Conservation (phyloP, 1,139 yeast species). For the Yamadazyma triangularis region DNA sequence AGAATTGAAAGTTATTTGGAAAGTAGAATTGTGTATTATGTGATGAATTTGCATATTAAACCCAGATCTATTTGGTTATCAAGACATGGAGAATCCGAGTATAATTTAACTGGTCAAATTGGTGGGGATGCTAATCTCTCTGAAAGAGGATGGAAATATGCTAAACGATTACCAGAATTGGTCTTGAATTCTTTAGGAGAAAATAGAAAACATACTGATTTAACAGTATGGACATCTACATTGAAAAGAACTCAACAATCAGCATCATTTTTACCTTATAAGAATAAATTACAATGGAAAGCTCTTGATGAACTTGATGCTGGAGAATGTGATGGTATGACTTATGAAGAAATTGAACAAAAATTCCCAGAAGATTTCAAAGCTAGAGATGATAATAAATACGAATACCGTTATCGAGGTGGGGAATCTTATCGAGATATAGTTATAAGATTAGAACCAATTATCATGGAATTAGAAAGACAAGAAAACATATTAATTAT, state of each 20-base stretch:
- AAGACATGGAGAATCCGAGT: conserved; percentile 92
- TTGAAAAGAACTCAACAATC: conserved; percentile 91
- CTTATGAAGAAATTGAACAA: conserved; percentile 76
- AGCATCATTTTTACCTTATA: conserved; percentile 76
- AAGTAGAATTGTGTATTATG: conserved; percentile 89
- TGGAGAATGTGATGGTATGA: conserved; percentile 95
- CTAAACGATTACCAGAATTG: conserved; percentile 74
- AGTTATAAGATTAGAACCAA: conserved; percentile 90
- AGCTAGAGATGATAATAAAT: conserved; percentile 94
- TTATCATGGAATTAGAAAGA: conserved; percentile 95
- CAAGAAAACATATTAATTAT: conserved; percentile 94
- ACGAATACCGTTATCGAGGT: conserved; percentile 92
- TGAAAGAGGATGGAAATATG: conserved; percentile 82
- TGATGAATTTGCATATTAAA: conserved; percentile 91
- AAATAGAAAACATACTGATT: conserved; percentile 55
- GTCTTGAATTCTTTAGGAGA: conserved; percentile 70
- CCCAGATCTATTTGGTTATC: conserved; percentile 91
- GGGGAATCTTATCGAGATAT: conserved; percentile 97
- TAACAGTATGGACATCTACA: conserved; percentile 97
- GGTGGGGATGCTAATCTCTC: conserved; percentile 94
- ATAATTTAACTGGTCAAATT: conserved; percentile 87
- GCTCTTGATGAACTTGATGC: conserved; percentile 97
- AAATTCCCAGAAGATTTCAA: conserved; percentile 90
- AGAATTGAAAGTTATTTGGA: conserved; percentile 84
- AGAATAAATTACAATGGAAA: conserved; percentile 83